These are phyloP conservation scores for Psilocybe subaeruginosa DNA, from an alignment of 768 basidiomycete genomes.

Conservation along the genomic window DNA sequence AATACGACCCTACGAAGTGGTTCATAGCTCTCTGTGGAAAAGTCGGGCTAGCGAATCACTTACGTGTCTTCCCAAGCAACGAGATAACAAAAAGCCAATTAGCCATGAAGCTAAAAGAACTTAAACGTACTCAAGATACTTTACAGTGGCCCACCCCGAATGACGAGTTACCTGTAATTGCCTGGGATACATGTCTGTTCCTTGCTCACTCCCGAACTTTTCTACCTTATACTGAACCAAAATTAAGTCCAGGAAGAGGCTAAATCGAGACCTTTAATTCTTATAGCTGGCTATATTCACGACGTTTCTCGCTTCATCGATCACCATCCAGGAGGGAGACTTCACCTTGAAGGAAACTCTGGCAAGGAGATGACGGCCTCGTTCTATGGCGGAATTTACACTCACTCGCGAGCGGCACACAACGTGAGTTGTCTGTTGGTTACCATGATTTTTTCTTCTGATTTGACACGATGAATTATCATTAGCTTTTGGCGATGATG, in stretches of 20 bases:
- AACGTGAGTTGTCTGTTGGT: slow-evolving; percentile 33
- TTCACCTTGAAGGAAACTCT: slow-evolving; percentile 56
- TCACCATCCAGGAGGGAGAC: slow-evolving; percentile 79
- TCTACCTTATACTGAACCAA: neutral
- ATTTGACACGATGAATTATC: neutral
- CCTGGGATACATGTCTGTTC: slow-evolving; percentile 79
- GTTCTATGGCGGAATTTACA: slow-evolving; percentile 77
- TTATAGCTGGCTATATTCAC: slow-evolving; percentile 87
- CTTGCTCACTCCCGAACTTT: neutral
- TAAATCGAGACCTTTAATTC: slow-evolving; percentile 62
- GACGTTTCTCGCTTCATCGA: slow-evolving; percentile 76
- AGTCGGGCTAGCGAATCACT: slow-evolving; percentile 76
- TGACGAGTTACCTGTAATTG: slow-evolving; percentile 71
- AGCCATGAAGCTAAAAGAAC: slow-evolving; percentile 80
- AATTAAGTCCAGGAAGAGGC: slow-evolving; percentile 67
- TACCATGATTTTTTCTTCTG: neutral
- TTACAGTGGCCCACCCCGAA: slow-evolving; percentile 61
- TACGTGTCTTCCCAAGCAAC: slow-evolving; percentile 86
- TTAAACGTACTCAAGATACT: slow-evolving; percentile 65
- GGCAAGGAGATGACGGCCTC: slow-evolving; percentile 86
- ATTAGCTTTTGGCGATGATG: slow-evolving; percentile 57
- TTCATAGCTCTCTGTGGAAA: slow-evolving; percentile 73
- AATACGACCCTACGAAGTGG: slow-evolving; percentile 96
- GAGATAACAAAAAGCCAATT: slow-evolving; percentile 84
- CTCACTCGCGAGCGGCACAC: slow-evolving; percentile 63